These are phyloP conservation scores for Dispira simplex DNA, from an alignment of 192 early-diverging fungal genomes.

Conservation along the genomic window DNA sequence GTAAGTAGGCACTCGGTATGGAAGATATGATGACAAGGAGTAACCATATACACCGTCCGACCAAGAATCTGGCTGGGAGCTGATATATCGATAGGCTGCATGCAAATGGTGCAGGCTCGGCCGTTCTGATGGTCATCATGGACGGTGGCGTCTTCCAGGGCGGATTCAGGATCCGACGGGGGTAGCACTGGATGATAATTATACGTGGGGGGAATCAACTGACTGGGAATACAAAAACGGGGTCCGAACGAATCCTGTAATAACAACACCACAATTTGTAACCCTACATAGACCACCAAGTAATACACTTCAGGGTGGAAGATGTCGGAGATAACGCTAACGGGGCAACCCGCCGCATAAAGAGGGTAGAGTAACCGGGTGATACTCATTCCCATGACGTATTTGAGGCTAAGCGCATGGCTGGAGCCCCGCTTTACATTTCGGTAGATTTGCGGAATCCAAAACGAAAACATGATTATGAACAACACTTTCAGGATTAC, in stretches of 20 bases:
- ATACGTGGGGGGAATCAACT: constrained; percentile 46
- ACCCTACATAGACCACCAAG: constrained; percentile 32
- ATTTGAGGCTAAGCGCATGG: constrained; percentile 34
- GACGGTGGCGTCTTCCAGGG: constrained; percentile 8
- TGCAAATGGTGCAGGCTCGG: constrained; percentile 53
- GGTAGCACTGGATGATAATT: constrained; percentile 50
- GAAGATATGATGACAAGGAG: constrained; percentile 65
- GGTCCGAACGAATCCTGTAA: constrained; percentile 53
- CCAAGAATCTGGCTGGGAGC: constrained; percentile 22
- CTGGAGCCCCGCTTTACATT: constrained; percentile 48
- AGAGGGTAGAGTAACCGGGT: constrained; percentile 40
- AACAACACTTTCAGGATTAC: constrained; percentile 25
- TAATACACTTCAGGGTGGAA: constrained; percentile 29
- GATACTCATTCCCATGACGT: constrained; percentile 39
- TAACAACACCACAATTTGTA: constrained; percentile 40
- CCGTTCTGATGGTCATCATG: constrained; percentile 12
- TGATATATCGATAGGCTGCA: constrained; percentile 28
- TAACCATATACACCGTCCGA: constrained; percentile 49
- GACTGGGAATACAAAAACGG: constrained; percentile 53
- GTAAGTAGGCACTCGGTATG: constrained; percentile 52
- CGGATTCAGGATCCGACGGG: constrained; percentile 27
- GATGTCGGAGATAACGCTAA: constrained; percentile 23
- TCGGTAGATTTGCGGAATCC: constrained; percentile 67
- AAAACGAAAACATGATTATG: constrained; percentile 44
- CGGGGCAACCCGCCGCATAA: constrained; percentile 33